A percentile compares a stretch with the other conserved stretches of the same genome.
phyloP scores from a whole-genome alignment of 305 asterid species.

The Fraxinus sp. region DNA sequence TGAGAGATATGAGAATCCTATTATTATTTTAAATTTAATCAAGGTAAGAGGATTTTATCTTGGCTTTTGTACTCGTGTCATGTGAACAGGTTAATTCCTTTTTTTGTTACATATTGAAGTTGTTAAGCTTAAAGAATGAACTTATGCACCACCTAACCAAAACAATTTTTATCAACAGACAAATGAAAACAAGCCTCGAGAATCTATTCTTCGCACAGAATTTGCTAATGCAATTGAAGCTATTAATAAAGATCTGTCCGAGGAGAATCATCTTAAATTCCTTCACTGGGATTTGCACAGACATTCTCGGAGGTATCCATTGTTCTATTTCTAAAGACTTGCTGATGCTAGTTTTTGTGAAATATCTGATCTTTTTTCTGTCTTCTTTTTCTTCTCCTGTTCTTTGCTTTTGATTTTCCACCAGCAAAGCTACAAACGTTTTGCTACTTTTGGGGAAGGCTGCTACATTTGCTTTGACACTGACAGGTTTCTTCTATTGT shows the following conservation, averaged over 20 bases:
- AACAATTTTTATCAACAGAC: slow-evolving; percentile 58
- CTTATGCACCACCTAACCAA: slow-evolving; percentile 10
- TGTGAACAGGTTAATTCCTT: slow-evolving; percentile 1
- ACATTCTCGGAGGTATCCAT: slow-evolving; percentile 76
- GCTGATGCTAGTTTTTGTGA: slow-evolving; percentile 3
- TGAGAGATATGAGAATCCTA: slow-evolving; percentile 91
- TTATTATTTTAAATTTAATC: slow-evolving; percentile 84
- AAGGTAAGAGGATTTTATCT: slow-evolving; percentile 55
- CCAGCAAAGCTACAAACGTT: slow-evolving; percentile 86
- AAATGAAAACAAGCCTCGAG: slow-evolving; percentile 91
- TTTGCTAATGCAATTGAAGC: slow-evolving; percentile 87
- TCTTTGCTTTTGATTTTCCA: slow-evolving; percentile 21
- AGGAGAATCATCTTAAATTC: slow-evolving; percentile 84
- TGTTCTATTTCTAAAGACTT: slow-evolving; percentile 6
- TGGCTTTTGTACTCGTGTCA: slow-evolving; percentile 15
- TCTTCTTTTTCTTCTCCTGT: slow-evolving; percentile 9
- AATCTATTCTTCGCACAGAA: slow-evolving; percentile 87
- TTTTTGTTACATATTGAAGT: neutral
- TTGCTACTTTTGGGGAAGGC: slow-evolving; percentile 80
- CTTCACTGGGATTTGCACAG: slow-evolving; percentile 97
- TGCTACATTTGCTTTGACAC: slow-evolving; percentile 81
- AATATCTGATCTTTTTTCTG: slow-evolving; percentile 24
- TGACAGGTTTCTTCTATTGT: slow-evolving; percentile 87
- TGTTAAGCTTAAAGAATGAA: neutral
- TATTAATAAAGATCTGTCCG: slow-evolving; percentile 74